Conservation (phyloP, 768 basidiomycete genomes). For the Amyloporia xantha region DNA sequence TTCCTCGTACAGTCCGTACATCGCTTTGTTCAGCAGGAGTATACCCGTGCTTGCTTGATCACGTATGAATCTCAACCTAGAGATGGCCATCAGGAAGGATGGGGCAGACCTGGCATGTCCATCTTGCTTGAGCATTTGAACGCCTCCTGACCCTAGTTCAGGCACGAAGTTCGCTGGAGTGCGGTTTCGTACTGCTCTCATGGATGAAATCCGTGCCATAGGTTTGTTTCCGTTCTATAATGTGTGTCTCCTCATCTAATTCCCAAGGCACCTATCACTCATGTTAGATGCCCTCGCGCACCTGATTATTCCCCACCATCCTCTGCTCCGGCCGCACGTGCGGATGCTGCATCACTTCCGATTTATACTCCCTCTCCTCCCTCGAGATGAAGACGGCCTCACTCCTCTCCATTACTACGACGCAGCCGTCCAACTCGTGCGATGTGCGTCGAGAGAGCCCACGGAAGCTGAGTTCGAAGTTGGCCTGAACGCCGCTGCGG, state of each 20-base stretch:
- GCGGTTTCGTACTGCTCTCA: constrained; percentile 59
- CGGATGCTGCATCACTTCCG: constrained; percentile 80
- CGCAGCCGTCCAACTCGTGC: constrained; percentile 65
- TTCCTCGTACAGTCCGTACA: constrained; percentile 45
- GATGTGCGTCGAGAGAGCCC: constrained; percentile 52
- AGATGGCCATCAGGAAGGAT: constrained; percentile 60
- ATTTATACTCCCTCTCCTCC: constrained; percentile 58
- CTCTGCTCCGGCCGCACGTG: constrained; percentile 59
- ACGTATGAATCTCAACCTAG: constrained; percentile 66
- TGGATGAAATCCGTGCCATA: constrained; percentile 64
- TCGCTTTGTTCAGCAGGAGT: constrained; percentile 66
- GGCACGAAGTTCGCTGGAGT: constrained; percentile 56
- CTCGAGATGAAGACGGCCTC: constrained; percentile 54
- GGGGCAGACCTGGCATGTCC: constrained; percentile 61
- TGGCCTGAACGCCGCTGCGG: constrained; percentile 54
- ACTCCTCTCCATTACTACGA: constrained; percentile 73
- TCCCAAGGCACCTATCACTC: background rate
- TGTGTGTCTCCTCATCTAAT: background rate
- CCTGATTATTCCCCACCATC: constrained; percentile 66
- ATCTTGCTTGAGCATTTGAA: background rate
- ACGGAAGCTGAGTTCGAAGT: constrained; percentile 60
- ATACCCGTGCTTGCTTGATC: constrained; percentile 66
- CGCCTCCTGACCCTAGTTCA: constrained; percentile 15
- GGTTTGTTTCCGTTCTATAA: constrained; percentile 36
- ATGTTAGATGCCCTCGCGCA: constrained; percentile 59